These are phyloP conservation scores for Pichia sp. DNA, from an alignment of 1,139 yeast species.

Conservation along the genomic window DNA sequence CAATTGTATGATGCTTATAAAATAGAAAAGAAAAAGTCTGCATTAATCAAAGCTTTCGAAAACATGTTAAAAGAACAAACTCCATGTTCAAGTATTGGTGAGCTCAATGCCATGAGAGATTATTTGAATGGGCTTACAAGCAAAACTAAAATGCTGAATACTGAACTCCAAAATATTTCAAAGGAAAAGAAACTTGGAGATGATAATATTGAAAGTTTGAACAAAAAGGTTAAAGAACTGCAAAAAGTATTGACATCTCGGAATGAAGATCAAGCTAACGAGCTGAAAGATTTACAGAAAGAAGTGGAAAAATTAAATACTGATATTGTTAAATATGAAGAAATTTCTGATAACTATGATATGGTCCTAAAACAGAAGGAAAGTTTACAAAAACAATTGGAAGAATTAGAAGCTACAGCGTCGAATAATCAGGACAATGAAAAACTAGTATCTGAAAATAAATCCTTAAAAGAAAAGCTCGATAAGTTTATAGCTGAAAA, in stretches of 20 bases:
- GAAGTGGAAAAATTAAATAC: conserved; percentile 10
- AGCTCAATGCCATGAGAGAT: conserved; percentile 62
- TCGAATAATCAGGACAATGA: not conserved
- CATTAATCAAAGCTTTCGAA: conserved; percentile 61
- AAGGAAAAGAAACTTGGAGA: conserved; percentile 20
- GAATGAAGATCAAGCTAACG: conserved; percentile 11
- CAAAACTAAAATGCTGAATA: conserved; percentile 53
- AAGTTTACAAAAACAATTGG: not conserved
- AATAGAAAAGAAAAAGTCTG: conserved; percentile 64
- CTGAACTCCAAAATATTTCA: conserved; percentile 33
- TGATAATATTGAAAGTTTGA: conserved; percentile 17
- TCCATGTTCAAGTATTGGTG: conserved; percentile 70
- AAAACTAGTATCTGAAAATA: not conserved
- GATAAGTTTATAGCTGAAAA: conserved; percentile 4
- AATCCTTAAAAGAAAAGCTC: conserved; percentile 1
- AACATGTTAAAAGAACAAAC: conserved; percentile 70
- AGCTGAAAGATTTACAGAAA: conserved; percentile 13
- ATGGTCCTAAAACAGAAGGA: conserved; percentile 8
- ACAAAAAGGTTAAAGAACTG: conserved; percentile 17
- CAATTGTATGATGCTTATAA: conserved; percentile 76
- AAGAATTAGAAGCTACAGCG: not conserved
- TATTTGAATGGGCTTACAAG: conserved; percentile 60
- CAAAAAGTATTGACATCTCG: conserved; percentile 23
- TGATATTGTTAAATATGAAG: conserved; percentile 1
- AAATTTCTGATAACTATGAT: conserved; percentile 8